Evolutionary conservation across 257 asterid species (phyloP).

Genomic region (Pogostemon cablin): DNA sequence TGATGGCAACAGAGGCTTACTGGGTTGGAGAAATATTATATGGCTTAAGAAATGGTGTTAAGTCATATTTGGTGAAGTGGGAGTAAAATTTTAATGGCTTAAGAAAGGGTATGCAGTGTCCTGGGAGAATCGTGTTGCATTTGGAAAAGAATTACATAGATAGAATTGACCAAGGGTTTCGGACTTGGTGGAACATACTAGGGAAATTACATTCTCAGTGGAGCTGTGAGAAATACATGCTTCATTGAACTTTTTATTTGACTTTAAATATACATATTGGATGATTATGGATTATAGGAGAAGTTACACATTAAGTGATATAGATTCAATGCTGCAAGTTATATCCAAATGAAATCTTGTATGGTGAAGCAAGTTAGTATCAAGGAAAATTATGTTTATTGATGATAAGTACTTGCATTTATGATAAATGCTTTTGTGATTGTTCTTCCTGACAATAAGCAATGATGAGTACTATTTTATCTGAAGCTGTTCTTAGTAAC

Average conservation of each 20-base stretch:
- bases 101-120: not conserved
- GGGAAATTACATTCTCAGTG: not conserved
- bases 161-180: slow-evolving; percentile 13
- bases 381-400: not conserved
- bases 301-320: slow-evolving; percentile 4
- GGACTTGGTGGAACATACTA: not conserved
- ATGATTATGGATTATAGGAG: not conserved
- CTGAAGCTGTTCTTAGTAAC: not conserved
- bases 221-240: not conserved
- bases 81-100: not conserved
- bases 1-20: not conserved
- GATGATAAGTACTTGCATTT: not conserved
- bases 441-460: slow-evolving; percentile 14
- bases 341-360: slow-evolving; percentile 8
- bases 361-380: slow-evolving; percentile 6
- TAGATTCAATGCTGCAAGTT: not conserved
- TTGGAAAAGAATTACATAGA: not conserved
- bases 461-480: slow-evolving; percentile 2
- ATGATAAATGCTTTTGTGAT: slow-evolving; percentile 8
- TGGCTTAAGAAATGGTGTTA: not conserved
- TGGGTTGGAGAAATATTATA: not conserved
- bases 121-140: not conserved
- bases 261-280: slow-evolving; percentile 7
- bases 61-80: not conserved
- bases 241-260: not conserved